Base-by-base conservation (phyloP, 176 grass and related monocot species). In the Calamus simplicifolius region DNA sequence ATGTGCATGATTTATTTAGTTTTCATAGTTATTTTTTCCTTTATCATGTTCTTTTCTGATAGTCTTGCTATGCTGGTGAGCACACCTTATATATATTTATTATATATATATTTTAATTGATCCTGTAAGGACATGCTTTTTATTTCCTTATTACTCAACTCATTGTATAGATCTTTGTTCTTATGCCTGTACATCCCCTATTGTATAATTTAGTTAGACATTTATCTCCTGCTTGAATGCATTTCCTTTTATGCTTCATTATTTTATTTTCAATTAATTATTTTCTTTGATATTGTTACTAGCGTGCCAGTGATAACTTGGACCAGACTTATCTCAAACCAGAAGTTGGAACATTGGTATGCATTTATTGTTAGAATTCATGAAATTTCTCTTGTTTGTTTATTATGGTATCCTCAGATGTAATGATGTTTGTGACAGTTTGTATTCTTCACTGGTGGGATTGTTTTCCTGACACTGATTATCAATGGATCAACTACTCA, bases 361-460 rank as follows among this genome's bases (percentile, higher is more conserved):
- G 73, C 23, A 63, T 54, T 68, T 68, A 29, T 23, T 23, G 17
- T 5, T 51, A 55, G 17, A 55, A 29, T 19, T 56, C 6, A 4
- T 15, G 5, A 25, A 19, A 29, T 52, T 50, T 23, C 19, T 5
- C 52, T 4, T 55, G 48, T 35, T 73, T n/a, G 67, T 12, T 51
- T 16, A 53, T 38, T 18, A 58, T 31, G 18, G 25, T 60, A 5
- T 49, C 73, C 51, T 58, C 28, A 63, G 49, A 58, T 52, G 67
- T 61, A 10, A 75, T 85, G 49, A 76, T 68, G 1, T 38, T 55
- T 23, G 49, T 43, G 87, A 57, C 73, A 96, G 92, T 96, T 96
- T 87, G 75, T 96, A 56, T 96, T 96, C 77, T 96, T 96, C 57
- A 96, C 91, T 68, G 91, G 91, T 74, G 91, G 91, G 43, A 83